Evolutionary conservation across 768 basidiomycete genomes (phyloP), one percentile per base, ranked within the genome.

Genomic region (Tricholoma furcatifolium): DNA sequence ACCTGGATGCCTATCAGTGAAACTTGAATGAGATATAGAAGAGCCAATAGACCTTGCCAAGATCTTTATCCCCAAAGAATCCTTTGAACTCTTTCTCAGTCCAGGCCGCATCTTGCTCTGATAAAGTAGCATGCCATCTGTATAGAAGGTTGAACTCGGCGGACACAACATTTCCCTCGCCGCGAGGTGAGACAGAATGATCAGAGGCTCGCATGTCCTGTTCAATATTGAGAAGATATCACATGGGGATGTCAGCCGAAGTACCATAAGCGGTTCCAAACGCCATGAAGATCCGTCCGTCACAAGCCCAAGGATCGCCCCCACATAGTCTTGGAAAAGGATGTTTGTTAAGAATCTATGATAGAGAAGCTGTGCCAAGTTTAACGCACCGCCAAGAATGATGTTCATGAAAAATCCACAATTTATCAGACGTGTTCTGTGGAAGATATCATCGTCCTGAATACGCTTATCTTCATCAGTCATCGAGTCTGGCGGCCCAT

Each of bases 381-480:
- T 11, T 14, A 32, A 10, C 65, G 14, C 55, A 77, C 78, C 78
- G 21, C 78, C 77, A 38, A 90, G 71, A 60, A 89, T 84, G 32
- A 85, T 79, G 55, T 84, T 79, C 78, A 87, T 80, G 59, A 88
- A 87, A 60, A 75, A 85, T 3, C 79, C 85, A 47, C 83, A 84
- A 65, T 91, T 91, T 41, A 91, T 82, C 42, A 90, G 72, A 43
- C 89, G 79, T 9, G 87, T 75, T 24, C 85, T 80, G 53, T 87
- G 76, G 70, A 88, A 91, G 42, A 91, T 82, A 60, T 91, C 89
- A 45, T 88, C 83, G 50, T 91, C 90, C 62, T 91, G 89, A 12
- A 61, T 43, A 39, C 57, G 67, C 8, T 53, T 54, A 35, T 61
- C 60, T 5, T 68, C 62, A 5, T 67, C 58, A 11, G 56, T 51